Base-by-base conservation (phyloP, 495 filamentous ascomycete genomes). In the Aspergillus steynii region DNA sequence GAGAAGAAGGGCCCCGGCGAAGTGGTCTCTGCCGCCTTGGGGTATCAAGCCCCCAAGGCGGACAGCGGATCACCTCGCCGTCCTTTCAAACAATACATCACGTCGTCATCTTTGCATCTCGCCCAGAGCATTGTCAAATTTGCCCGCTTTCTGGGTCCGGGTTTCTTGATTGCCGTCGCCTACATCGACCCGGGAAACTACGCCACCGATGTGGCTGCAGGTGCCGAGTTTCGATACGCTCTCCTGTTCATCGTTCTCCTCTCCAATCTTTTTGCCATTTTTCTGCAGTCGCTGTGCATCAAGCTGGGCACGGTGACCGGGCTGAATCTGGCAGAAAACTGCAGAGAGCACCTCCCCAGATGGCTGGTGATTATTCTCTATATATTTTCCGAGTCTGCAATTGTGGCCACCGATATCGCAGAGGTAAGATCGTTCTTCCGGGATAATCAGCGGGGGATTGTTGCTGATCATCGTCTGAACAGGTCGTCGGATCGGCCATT, bases 401-500 rank as follows among this genome's bases (percentile, higher is more conserved):
- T 96, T 68, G 86, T 96, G 62, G 91, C 91, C 2, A 96, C 91
- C 3, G 91, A 96, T 74, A 93, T 97, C 70, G 92, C 93, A 50
- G 93, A 97, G 82, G 86, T 83, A 72, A 31, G 69, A 45, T 15
- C 46, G 14, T 9, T 27, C 56, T 52, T 32, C 28, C 10, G 1
- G 2, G 28, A 25, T 31, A 42, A 0, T 32, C 10, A 3, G 10
- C 27, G n/a, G 4, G 5, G n/a, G 15, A 5, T 14, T 31, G n/a
- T 8, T 25, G 29, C 20, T 29, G 28, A 50, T 53, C n/a, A 5
- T 2, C 12, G 1, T 2, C 1, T 2, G 48, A 12, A 29, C 60
- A 91, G 89, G 91, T 97, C 42, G 91, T 96, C 62, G 93, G 93
- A 46, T 93, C 90, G 1, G 92, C 93, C 3, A 96, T 97, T 68